phyloP scores from a whole-genome alignment of 176 grass and related monocot genomes.

The Bolboschoenus planiculmis region DNA sequence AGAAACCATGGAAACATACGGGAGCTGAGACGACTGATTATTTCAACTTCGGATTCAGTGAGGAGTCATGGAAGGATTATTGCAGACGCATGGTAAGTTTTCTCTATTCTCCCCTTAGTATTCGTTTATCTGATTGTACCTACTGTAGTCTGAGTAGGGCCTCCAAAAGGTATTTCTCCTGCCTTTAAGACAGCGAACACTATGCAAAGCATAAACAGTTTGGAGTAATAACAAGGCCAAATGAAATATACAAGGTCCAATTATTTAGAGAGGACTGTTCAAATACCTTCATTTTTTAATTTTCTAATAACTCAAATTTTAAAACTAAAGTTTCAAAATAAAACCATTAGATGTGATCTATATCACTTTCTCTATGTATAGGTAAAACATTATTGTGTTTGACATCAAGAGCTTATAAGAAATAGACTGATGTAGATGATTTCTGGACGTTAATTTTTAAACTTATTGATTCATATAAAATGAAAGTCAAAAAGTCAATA shows the following conservation, averaged over 20 bases:
- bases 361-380: too few relatives aligned
- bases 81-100: slow-evolving; percentile 79
- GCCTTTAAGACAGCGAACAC: neutral
- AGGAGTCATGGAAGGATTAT: slow-evolving; percentile 95
- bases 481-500: too few relatives aligned
- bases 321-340: too few relatives aligned
- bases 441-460: too few relatives aligned
- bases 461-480: too few relatives aligned
- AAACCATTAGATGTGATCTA: too few relatives aligned
- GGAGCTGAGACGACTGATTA: slow-evolving; percentile 78
- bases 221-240: neutral
- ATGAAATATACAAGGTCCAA: neutral
- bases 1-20: slow-evolving; percentile 96
- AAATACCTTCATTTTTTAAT: too few relatives aligned
- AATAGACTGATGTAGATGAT: too few relatives aligned
- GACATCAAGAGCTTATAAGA: too few relatives aligned
- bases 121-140: neutral
- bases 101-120: neutral
- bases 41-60: slow-evolving; percentile 90
- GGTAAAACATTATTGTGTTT: too few relatives aligned
- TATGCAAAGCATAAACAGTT: neutral
- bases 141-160: neutral
- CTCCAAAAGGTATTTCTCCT: neutral
- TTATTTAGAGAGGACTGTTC: neutral
- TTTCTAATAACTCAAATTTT: too few relatives aligned